Evolutionary conservation across 257 asterid species (phyloP).

Genomic region (Pogostemon cablin): DNA sequence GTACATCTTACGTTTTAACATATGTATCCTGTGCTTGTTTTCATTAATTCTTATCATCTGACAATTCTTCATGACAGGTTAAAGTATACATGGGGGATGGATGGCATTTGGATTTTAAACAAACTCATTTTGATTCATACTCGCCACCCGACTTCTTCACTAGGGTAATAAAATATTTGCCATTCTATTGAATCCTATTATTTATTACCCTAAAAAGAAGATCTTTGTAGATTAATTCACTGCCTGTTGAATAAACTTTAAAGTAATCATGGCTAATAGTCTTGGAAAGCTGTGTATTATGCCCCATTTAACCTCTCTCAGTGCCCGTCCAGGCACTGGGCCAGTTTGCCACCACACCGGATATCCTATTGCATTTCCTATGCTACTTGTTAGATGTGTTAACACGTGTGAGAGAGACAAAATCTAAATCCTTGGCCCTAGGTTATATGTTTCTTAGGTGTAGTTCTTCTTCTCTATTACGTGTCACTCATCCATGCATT

Average conservation of each 20-base stretch:
- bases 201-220: not conserved
- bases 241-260: not conserved
- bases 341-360: no score
- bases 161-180: conserved; percentile 48
- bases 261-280: not conserved
- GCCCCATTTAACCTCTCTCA: no score
- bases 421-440: no score
- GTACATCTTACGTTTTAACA: conserved; percentile 26
- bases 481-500: no score
- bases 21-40: conserved; percentile 3
- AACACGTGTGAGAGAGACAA: no score
- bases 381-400: no score
- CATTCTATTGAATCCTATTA: conserved; percentile 10
- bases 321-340: no score
- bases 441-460: no score
- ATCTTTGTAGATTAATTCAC: not conserved
- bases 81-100: conserved; percentile 92
- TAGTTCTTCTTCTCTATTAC: no score
- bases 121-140: conserved; percentile 80
- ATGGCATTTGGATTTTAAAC: conserved; percentile 90
- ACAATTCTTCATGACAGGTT: conserved; percentile 48
- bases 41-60: conserved; percentile 11
- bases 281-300: no score
- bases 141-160: conserved; percentile 94
- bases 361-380: no score